Evolutionary conservation across 2,329 filamentous ascomycete species (phyloP).

Genomic region (Exophiala mesophila): DNA sequence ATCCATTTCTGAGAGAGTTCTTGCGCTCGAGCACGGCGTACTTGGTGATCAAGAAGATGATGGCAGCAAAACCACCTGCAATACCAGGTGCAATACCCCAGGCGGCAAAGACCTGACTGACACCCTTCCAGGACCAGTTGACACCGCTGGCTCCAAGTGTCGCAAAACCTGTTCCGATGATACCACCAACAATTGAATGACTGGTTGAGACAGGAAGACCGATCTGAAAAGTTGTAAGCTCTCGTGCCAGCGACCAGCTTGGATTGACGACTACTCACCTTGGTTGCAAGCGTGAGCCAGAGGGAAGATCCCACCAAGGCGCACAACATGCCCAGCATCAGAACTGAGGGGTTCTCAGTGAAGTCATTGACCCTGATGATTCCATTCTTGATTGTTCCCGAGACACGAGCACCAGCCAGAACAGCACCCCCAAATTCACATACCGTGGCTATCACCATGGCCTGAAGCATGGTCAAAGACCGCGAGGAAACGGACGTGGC

Average conservation of each 20-base stretch:
- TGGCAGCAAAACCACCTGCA: conserved; percentile 58
- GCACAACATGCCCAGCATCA: conserved; percentile 62
- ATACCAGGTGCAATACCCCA: conserved; percentile 66
- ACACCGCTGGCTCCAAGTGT: conserved; percentile 57
- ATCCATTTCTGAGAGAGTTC: conserved; percentile 45
- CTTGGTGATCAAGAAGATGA: conserved; percentile 69
- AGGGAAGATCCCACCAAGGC: conserved; percentile 59
- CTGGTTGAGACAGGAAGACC: conserved; percentile 68
- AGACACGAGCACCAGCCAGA: conserved; percentile 61
- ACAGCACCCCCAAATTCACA: conserved; percentile 65
- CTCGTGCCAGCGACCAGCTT: no score
- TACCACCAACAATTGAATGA: conserved; percentile 63
- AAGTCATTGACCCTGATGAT: conserved; percentile 60
- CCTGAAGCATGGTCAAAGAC: conserved; percentile 65
- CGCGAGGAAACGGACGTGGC: conserved; percentile 75
- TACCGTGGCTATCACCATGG: conserved; percentile 59
- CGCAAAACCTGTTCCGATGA: conserved; percentile 64
- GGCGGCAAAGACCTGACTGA: conserved; percentile 66
- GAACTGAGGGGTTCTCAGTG: conserved; percentile 55
- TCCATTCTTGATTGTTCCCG: conserved; percentile 72
- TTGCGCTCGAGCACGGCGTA: conserved; percentile 63
- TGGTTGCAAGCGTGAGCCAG: conserved; percentile 76
- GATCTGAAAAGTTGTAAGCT: conserved; percentile 35
- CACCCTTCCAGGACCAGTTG: conserved; percentile 66
- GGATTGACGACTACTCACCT: no score